Percentiles rank a stretch among this genome's conserved stretches.
Evolutionary conservation across 345 rosid genomes (phyloP).

Genomic region (Atalantia buxifolia): DNA sequence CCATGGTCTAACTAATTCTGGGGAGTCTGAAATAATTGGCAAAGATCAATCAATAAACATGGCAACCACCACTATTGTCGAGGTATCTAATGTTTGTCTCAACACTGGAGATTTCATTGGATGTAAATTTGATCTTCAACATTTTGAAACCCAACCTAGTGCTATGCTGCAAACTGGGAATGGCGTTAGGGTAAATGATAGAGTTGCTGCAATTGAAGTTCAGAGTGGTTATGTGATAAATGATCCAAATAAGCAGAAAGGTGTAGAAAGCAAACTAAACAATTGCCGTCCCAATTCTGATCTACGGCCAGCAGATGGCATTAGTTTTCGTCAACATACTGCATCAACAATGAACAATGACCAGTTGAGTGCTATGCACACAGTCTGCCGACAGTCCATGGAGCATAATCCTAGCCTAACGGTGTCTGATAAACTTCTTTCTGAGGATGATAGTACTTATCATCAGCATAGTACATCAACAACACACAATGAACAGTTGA

Average conservation of each 20-base stretch:
- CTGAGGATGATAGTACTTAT: conserved; percentile 11
- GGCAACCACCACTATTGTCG: conserved; percentile 20
- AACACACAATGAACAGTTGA: conserved; percentile 16
- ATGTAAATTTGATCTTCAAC: conserved; percentile 29
- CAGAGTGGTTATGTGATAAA: conserved; percentile 25
- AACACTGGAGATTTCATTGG: conserved; percentile 13
- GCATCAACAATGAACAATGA: conserved; percentile 14
- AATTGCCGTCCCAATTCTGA: conserved; percentile 1
- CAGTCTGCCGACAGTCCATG: conserved; percentile 10
- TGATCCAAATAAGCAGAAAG: conserved; percentile 19
- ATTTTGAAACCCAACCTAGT: conserved; percentile 16
- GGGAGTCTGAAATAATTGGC: conserved; percentile 17
- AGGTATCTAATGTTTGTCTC: conserved; percentile 12
- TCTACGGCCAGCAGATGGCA: conserved; percentile 21
- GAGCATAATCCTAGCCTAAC: conserved; percentile 24
- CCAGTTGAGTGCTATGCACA: conserved; percentile 9
- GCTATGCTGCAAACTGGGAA: conserved; percentile 23
- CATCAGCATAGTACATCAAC: conserved; percentile 17
- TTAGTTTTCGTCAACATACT: conserved; percentile 15
- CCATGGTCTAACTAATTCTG: conserved; percentile 27
- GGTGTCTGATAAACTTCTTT: conserved; percentile 6
- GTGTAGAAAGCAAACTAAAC: conserved; percentile 11
- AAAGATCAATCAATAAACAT: conserved; percentile 17
- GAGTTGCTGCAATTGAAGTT: conserved; percentile 20
- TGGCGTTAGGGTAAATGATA: conserved; percentile 24